Evolutionary conservation across 2,329 filamentous ascomycete species (phyloP).

Genomic region (Coniochaeta pulveracea): DNA sequence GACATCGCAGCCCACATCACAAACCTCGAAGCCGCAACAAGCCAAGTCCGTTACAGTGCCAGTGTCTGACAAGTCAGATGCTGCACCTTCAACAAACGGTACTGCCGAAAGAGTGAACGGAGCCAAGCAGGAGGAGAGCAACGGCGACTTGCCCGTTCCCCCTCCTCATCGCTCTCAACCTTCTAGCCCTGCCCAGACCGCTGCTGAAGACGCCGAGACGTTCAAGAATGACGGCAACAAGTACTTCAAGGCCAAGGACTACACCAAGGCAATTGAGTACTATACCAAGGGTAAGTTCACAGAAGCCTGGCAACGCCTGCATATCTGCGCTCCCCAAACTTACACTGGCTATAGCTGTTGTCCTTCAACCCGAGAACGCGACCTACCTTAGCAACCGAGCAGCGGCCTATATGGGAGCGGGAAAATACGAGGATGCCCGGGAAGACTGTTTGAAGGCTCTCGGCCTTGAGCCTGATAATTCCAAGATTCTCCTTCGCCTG

Average conservation of each 20-base stretch:
- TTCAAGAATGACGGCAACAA: conserved; percentile 94
- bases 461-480: conserved; percentile 72
- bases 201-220: conserved; percentile 69
- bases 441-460: conserved; percentile 78
- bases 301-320: not conserved
- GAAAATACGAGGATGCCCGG: conserved; percentile 66
- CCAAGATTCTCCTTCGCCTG: conserved; percentile 79
- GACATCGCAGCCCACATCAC: conserved; percentile 20
- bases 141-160: conserved; percentile 45
- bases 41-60: conserved; percentile 36
- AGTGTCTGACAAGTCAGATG: conserved; percentile 17
- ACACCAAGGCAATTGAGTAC: conserved; percentile 75
- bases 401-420: conserved; percentile 84
- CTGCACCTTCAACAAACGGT: no score
- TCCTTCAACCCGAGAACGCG: conserved; percentile 71
- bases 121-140: not conserved
- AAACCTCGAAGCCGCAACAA: conserved; percentile 20
- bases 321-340: conserved; percentile 8
- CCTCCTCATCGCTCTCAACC: conserved; percentile 61
- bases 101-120: no score
- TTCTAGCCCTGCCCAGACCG: conserved; percentile 41
- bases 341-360: conserved; percentile 55
- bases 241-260: conserved; percentile 92
- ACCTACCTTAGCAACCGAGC: conserved; percentile 93
- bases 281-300: conserved; percentile 80